phyloP scores from a whole-genome alignment of 306 rosid species.

The Quercus mongolica region DNA sequence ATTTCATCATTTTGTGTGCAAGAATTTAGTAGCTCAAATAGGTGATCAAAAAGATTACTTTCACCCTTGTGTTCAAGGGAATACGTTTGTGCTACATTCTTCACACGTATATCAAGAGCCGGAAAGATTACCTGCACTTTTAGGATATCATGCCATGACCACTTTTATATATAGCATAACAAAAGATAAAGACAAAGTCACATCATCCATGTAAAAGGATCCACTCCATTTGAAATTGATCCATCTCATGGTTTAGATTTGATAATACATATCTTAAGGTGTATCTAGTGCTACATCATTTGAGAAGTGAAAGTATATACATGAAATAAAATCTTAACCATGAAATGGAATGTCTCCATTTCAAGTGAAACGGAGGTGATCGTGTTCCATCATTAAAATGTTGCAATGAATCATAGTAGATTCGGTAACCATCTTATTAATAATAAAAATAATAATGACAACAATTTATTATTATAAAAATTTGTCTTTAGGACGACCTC shows the following conservation, averaged over 20 bases:
- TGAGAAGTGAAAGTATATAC: no score
- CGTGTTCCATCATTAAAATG: not conserved
- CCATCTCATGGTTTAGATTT: no score
- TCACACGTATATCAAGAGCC: conserved; percentile 95
- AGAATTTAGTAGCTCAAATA: conserved; percentile 77
- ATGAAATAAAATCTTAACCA: no score
- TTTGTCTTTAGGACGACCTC: conserved; percentile 2
- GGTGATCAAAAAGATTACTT: conserved; percentile 84
- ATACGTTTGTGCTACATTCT: conserved; percentile 97
- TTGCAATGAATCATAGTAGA: conserved; percentile 3
- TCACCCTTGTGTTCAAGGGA: conserved; percentile 98
- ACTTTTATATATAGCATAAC: conserved; percentile 15
- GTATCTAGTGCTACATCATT: no score
- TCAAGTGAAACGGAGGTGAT: no score
- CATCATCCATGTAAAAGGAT: not conserved
- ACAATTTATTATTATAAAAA: not conserved
- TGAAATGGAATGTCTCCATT: no score
- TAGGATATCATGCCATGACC: conserved; percentile 26
- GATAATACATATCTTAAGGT: no score
- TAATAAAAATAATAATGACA: no score
- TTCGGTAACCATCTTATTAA: not conserved
- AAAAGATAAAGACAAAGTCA: conserved; percentile 16
- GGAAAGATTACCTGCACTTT: conserved; percentile 87
- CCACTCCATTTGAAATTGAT: no score
- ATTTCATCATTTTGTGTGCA: conserved; percentile 55